Evolutionary conservation across 2,329 filamentous ascomycete genomes (phyloP).

Genomic region (Botrytis deweyae): DNA sequence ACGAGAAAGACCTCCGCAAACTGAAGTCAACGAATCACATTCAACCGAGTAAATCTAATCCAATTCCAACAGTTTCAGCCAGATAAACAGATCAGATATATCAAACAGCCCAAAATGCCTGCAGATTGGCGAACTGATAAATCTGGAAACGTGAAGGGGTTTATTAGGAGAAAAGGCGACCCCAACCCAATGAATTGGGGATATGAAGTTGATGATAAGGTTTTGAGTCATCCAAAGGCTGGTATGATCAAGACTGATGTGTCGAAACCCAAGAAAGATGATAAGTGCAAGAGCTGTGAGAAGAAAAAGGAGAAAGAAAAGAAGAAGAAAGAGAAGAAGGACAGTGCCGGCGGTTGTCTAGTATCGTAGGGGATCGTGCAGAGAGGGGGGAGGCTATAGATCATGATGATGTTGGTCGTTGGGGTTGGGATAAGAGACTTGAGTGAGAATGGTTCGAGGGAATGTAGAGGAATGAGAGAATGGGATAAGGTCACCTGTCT

Average conservation of each 20-base stretch:
- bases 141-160: not conserved
- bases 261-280: not conserved
- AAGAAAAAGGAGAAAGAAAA: not conserved
- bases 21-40: not conserved
- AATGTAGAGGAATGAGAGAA: not conserved
- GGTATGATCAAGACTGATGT: not conserved
- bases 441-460: not conserved
- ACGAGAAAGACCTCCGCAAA: not conserved
- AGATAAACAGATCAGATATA: not conserved
- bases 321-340: not conserved
- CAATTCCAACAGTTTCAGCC: not conserved
- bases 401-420: not conserved
- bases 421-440: not conserved
- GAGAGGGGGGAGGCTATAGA: too few species aligned
- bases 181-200: conserved; percentile 8
- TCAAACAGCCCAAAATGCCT: not conserved
- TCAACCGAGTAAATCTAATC: not conserved
- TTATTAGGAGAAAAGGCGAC: conserved; percentile 5
- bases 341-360: not conserved
- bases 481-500: not conserved
- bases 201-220: not conserved
- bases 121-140: conserved; percentile 1
- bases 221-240: conserved; percentile 6
- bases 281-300: not conserved
- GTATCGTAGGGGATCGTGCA: not conserved